Evolutionary conservation across 176 grass and related monocot species (phyloP).

Genomic region (Alloteropsis semialata): DNA sequence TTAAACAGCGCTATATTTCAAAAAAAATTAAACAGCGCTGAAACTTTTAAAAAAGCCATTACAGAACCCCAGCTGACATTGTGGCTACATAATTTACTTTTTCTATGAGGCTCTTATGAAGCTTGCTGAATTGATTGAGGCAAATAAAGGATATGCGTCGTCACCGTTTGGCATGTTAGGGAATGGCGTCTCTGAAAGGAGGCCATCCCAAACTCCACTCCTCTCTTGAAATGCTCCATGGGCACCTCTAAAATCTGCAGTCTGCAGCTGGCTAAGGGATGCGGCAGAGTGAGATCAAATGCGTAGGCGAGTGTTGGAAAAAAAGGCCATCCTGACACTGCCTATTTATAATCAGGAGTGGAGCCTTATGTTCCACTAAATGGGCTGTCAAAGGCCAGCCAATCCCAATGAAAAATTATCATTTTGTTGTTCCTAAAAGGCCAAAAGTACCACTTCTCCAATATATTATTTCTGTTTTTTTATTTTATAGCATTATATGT

Average conservation of each 20-base stretch:
- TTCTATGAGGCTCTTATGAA: not conserved
- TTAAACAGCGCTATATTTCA: not conserved
- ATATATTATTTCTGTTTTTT: no score
- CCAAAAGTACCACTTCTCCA: no score
- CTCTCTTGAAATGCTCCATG: slow-evolving; percentile 66
- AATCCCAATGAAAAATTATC: no score
- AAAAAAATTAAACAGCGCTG: not conserved
- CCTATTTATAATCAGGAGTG: slow-evolving; percentile 27
- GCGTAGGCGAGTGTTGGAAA: not conserved
- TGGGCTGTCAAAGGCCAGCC: no score
- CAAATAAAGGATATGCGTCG: not conserved
- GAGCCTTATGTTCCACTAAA: no score
- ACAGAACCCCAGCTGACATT: not conserved
- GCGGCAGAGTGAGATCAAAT: slow-evolving; percentile 5
- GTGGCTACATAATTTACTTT: not conserved
- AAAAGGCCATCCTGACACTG: not conserved
- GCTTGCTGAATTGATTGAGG: not conserved
- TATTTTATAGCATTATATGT: no score
- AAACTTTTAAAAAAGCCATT: not conserved
- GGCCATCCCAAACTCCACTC: slow-evolving; percentile 55
- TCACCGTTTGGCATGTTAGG: slow-evolving; percentile 50
- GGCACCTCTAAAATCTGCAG: not conserved
- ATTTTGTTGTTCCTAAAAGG: no score
- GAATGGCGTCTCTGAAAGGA: slow-evolving; percentile 58
- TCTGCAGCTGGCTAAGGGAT: not conserved